Percentiles rank a stretch among this genome's conserved stretches.
These are phyloP conservation scores for Citrus inodora DNA, from an alignment of 345 rosid species.

Conservation along the genomic window DNA sequence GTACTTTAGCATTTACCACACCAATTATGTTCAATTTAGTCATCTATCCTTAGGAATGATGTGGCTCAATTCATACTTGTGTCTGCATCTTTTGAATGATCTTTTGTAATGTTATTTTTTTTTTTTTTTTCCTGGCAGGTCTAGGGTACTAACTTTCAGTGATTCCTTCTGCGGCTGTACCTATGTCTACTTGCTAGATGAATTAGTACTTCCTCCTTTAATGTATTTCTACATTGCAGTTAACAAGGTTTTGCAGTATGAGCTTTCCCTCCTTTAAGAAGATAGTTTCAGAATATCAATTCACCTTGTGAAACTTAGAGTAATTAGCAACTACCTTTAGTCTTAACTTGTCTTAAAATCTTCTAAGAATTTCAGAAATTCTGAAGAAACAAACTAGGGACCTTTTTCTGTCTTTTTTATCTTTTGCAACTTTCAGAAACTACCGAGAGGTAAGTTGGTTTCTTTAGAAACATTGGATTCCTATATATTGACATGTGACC, in stretches of 20 bases:
- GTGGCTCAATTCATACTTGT: background rate
- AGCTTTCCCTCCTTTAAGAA: background rate
- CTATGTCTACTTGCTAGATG: constrained; percentile 27
- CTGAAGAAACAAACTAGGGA: constrained; percentile 28
- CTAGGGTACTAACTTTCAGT: constrained; percentile 39
- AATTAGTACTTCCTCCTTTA: constrained; percentile 9
- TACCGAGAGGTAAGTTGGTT: constrained; percentile 24
- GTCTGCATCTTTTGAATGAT: background rate
- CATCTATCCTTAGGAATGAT: background rate
- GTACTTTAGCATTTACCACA: background rate
- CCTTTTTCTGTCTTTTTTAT: background rate
- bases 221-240: constrained; percentile 11
- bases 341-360: constrained; percentile 36
- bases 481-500: background rate
- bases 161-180: constrained; percentile 39
- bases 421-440: constrained; percentile 20
- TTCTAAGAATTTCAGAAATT: constrained; percentile 39
- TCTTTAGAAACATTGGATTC: background rate
- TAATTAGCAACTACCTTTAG: constrained; percentile 40
- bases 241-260: constrained; percentile 10
- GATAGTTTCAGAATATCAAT: constrained; percentile 9
- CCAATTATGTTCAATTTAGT: background rate
- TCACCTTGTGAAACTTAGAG: constrained; percentile 47
- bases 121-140: constrained; percentile 47
- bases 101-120: background rate